Evolutionary conservation across 2,329 filamentous ascomycete genomes (phyloP).

Genomic region (Onygena corvina): DNA sequence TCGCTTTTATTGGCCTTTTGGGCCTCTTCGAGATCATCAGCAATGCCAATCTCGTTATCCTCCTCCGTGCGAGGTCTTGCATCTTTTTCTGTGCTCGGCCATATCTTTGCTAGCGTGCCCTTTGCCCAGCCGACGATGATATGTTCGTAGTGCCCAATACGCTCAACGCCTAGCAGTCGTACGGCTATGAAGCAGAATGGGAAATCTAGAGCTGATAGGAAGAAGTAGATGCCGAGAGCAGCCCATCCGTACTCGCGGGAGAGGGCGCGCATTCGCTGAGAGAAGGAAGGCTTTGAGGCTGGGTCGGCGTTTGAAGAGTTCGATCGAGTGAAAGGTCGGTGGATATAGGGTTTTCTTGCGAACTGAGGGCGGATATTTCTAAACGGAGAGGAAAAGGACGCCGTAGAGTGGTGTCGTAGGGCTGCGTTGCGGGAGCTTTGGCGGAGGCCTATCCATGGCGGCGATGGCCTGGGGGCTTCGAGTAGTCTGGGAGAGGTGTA

Average conservation of each 20-base stretch:
- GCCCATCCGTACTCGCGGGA: conserved; percentile 91
- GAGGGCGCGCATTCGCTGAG: conserved; percentile 65
- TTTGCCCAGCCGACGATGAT: conserved; percentile 32
- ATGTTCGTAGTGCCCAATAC: conserved; percentile 53
- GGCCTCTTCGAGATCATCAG: conserved; percentile 2
- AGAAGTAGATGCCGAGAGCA: conserved; percentile 80
- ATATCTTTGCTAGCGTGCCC: conserved; percentile 16
- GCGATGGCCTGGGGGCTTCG: conserved; percentile 9
- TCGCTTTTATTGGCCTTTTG: background rate
- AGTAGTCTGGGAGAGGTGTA: background rate
- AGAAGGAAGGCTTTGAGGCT: conserved; percentile 39
- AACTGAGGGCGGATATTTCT: conserved; percentile 8
- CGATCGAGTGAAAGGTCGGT: conserved; percentile 17
- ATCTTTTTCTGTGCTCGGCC: conserved; percentile 1
- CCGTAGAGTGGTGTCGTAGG: conserved; percentile 6
- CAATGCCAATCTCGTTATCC: conserved; percentile 1
- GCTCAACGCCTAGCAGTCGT: conserved; percentile 66
- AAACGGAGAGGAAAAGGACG: background rate
- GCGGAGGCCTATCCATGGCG: conserved; percentile 8
- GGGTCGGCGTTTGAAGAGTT: conserved; percentile 19
- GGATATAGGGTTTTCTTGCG: background rate
- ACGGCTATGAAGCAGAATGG: conserved; percentile 92
- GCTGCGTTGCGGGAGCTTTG: conserved; percentile 7
- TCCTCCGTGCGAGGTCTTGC: background rate
- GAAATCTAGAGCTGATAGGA: conserved; percentile 74